Evolutionary conservation across 352 stramenopile genomes (phyloP), one percentile per base, ranked within the genome.

Genomic region (Aphanomyces cochlioides): DNA sequence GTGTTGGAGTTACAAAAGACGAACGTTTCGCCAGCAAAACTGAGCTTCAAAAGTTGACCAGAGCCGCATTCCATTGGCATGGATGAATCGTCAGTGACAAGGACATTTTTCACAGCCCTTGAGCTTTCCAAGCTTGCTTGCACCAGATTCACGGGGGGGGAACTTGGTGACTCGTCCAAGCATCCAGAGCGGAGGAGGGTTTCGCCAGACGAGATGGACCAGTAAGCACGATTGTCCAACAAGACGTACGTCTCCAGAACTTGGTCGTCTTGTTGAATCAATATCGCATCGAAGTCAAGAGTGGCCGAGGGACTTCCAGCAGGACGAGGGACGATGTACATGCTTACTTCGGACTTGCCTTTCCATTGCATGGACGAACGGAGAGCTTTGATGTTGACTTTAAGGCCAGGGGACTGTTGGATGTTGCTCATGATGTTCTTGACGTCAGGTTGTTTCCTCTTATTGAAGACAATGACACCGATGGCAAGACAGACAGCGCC

Each of bases 361-460:
- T 87, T 80, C 47, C 85, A 72, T 13, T 75, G 72, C 79, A 89
- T 87, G 19, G 79, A 78, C 56, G 69, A 75, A 21, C 81, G 79
- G 60, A 87, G 81, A 68, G 83, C 77, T 41, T 77, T 74, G 75
- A 89, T 79, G 6, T 57, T 72, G 6, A 85, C 67, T 19, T 75
- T 76, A 53, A 83, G 61, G 13, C 72, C 81, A 15, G 77, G 64
- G 34, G 81, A 67, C 21, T 75, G 10, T 38, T 63, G 56, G 56
- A 63, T 63, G 19, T 47, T 7, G 56, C 56, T 63, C 28, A 63
- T 28, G 28, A 63, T 63, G 56, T 21, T 38, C 56, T 63, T 63
- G 56, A 17, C 38, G 7, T 37, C n/a, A 4, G 34, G n/a, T 28
- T 28, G 28, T 28, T 28, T 28, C 28, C 1, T 28, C 28, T 28